Conservation (phyloP, 805 yeast species). For the Wickerhamia fluorescens region DNA sequence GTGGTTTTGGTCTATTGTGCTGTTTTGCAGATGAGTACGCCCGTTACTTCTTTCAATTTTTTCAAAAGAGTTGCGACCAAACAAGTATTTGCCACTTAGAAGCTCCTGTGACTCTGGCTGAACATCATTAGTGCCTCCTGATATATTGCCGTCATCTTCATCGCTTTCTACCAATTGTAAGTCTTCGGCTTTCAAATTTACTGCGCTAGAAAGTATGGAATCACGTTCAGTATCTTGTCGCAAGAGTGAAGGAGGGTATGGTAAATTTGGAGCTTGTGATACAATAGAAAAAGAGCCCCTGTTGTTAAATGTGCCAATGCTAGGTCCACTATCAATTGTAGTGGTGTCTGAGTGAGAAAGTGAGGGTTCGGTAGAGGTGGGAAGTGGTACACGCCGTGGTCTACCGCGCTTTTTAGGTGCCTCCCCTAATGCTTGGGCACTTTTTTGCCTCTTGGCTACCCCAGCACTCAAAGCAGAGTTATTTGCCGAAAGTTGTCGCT, state of each 20-base stretch:
- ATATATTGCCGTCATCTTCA: constrained; percentile 15
- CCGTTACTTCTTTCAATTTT: constrained; percentile 28
- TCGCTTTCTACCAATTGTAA: constrained; percentile 29
- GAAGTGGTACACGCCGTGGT: constrained; percentile 25
- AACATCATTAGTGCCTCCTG: constrained; percentile 1
- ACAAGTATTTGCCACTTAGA: constrained; percentile 32
- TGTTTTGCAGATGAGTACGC: constrained; percentile 28
- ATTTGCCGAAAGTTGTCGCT: constrained; percentile 15
- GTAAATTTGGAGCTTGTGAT: neutral
- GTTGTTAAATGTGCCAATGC: constrained; percentile 23
- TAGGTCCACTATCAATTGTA: constrained; percentile 28
- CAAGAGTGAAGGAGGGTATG: constrained; percentile 4
- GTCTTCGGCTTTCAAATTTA: constrained; percentile 31
- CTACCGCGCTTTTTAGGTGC: constrained; percentile 32
- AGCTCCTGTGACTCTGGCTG: constrained; percentile 18
- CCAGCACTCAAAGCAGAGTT: constrained; percentile 2
- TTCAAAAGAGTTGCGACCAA: constrained; percentile 34
- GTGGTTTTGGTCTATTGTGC: constrained; percentile 16
- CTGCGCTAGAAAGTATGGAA: constrained; percentile 26
- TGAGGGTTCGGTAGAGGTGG: constrained; percentile 15
- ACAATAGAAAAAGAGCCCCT: constrained; percentile 10
- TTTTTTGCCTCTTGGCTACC: constrained; percentile 5
- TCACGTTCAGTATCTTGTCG: constrained; percentile 36
- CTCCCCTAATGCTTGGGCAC: constrained; percentile 13
- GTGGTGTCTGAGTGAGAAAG: constrained; percentile 28